Evolutionary conservation across 495 filamentous ascomycete species (phyloP).

Genomic region (Neurospora pannonica): DNA sequence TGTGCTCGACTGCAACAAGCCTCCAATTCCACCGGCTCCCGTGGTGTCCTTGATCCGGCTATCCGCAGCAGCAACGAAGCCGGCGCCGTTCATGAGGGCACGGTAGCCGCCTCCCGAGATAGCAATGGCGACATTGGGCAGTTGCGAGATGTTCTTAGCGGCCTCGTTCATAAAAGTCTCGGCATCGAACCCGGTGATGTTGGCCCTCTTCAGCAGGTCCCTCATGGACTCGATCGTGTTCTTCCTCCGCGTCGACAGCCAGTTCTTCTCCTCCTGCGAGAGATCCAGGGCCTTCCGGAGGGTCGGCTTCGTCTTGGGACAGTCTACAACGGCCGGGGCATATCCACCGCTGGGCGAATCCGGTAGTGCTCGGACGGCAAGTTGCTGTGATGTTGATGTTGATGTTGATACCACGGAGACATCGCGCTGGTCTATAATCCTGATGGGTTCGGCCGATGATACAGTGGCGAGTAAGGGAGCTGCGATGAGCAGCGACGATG

Average conservation of each 20-base stretch:
- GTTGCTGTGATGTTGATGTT: not conserved
- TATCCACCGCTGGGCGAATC: conserved; percentile 48
- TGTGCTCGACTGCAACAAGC: conserved; percentile 73
- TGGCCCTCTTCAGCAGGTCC: conserved; percentile 61
- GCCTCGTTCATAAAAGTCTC: conserved; percentile 52
- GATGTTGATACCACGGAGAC: not conserved
- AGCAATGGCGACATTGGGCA: conserved; percentile 60
- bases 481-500: conserved; percentile 4
- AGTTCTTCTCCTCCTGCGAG: conserved; percentile 59
- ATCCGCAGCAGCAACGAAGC: conserved; percentile 78
- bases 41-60: conserved; percentile 60
- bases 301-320: conserved; percentile 38
- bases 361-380: conserved; percentile 33
- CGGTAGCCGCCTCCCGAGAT: conserved; percentile 69
- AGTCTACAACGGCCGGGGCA: conserved; percentile 42
- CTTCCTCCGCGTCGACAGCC: conserved; percentile 45
- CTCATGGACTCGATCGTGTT: conserved; percentile 58
- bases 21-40: conserved; percentile 62
- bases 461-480: not conserved
- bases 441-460: conserved; percentile 12
- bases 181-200: conserved; percentile 70
- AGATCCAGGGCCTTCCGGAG: conserved; percentile 45
- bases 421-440: not conserved
- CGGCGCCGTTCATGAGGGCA: conserved; percentile 82
- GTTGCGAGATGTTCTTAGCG: conserved; percentile 47